Conservation (phyloP, 306 rosid species). For the Pterocarpus santalinus region DNA sequence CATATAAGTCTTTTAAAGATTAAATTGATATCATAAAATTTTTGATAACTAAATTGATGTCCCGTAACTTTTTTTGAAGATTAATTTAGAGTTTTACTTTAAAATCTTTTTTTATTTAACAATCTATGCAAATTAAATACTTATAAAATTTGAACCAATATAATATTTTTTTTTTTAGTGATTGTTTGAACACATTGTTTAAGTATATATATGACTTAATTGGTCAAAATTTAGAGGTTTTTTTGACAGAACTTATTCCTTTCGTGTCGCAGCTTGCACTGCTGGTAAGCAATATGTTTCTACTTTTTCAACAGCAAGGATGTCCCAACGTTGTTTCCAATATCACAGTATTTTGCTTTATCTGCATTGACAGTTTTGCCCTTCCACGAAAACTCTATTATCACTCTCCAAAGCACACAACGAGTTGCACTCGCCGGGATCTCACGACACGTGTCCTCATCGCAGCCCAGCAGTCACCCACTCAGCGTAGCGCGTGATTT, state of each 20-base stretch:
- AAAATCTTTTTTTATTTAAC: too few species aligned
- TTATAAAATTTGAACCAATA: too few species aligned
- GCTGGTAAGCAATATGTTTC: neutral
- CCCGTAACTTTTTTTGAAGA: too few species aligned
- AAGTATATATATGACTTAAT: too few species aligned
- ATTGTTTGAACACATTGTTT: too few species aligned
- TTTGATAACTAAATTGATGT: too few species aligned
- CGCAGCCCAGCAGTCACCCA: neutral
- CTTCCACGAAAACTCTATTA: neutral
- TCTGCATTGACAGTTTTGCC: neutral
- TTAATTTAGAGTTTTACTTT: too few species aligned
- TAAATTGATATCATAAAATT: too few species aligned
- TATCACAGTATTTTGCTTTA: neutral
- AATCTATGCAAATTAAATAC: too few species aligned
- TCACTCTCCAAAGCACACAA: neutral
- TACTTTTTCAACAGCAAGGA: neutral
- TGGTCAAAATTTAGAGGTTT: neutral
- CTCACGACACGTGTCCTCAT: neutral
- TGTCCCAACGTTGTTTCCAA: neutral
- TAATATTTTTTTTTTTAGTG: too few species aligned
- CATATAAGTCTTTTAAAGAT: too few species aligned
- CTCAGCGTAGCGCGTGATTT: slow-evolving; percentile 34
- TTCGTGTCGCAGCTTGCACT: too few species aligned
- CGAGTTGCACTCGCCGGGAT: neutral
- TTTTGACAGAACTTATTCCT: neutral